Evolutionary conservation across 371 early-diverging fungal genomes (phyloP).

Genomic region (Apophysomyces elegans): DNA sequence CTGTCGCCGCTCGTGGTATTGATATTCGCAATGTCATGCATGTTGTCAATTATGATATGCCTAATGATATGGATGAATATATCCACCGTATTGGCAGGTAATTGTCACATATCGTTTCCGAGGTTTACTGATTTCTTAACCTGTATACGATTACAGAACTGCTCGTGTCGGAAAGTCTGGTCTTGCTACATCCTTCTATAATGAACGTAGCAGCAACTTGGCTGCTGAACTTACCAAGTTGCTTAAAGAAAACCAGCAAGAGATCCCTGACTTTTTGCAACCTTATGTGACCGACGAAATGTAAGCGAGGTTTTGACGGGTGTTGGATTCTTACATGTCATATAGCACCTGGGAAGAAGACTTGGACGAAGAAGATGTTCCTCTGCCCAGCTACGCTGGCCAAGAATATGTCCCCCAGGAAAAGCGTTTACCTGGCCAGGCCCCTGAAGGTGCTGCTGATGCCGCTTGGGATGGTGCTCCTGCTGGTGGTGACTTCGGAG

Average conservation of each 20-base stretch:
- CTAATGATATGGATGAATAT: slow-evolving; percentile 93
- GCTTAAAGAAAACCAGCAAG: slow-evolving; percentile 64
- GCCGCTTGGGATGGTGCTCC: slow-evolving; percentile 34
- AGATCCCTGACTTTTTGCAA: slow-evolving; percentile 71
- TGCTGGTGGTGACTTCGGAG: slow-evolving; percentile 17
- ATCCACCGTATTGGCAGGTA: slow-evolving; percentile 96
- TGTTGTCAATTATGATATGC: slow-evolving; percentile 95
- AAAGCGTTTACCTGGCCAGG: slow-evolving; percentile 32
- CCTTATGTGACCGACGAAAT: slow-evolving; percentile 36
- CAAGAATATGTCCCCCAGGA: slow-evolving; percentile 50
- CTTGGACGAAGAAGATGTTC: slow-evolving; percentile 48
- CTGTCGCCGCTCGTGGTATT: slow-evolving; percentile 99
- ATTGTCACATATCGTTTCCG: not conserved
- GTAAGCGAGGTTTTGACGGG: slow-evolving; percentile 26
- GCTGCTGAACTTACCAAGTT: slow-evolving; percentile 88
- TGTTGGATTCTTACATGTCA: not conserved
- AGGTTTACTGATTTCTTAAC: not conserved
- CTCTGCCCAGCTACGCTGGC: slow-evolving; percentile 49
- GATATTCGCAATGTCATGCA: slow-evolving; percentile 92
- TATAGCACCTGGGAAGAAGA: slow-evolving; percentile 48
- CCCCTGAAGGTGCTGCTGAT: slow-evolving; percentile 39
- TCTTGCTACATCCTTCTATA: slow-evolving; percentile 96
- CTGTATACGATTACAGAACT: slow-evolving; percentile 63
- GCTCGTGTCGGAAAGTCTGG: slow-evolving; percentile 93
- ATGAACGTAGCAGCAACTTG: slow-evolving; percentile 89